phyloP scores from a whole-genome alignment of 345 rosid species.

The Lumnitzera littorea region DNA sequence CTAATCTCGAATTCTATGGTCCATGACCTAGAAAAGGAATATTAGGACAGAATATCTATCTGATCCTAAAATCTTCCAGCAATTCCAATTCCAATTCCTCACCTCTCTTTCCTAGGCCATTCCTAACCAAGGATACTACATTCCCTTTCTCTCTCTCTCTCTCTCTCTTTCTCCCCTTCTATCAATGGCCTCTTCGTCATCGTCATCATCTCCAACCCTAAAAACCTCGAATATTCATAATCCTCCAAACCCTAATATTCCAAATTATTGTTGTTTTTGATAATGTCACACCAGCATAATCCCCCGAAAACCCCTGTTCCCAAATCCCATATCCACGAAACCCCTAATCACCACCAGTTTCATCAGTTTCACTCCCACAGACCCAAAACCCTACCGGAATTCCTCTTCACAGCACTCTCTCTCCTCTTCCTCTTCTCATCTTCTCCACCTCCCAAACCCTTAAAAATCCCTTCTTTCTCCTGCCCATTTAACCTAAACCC shows the following conservation, averaged over 20 bases:
- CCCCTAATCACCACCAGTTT: background rate
- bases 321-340: slow-evolving; percentile 2
- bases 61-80: no score
- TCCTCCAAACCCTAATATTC: background rate
- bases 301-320: background rate
- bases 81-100: no score
- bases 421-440: slow-evolving; percentile 1
- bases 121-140: no score
- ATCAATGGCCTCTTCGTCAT: slow-evolving; percentile 1
- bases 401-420: slow-evolving; percentile 31
- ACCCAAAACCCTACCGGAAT: slow-evolving; percentile 14
- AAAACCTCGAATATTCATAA: background rate
- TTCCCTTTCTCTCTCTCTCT: no score
- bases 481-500: slow-evolving; percentile 31
- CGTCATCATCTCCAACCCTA: background rate
- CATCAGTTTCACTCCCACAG: slow-evolving; percentile 1
- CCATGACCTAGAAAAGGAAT: no score
- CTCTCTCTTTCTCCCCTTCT: no score
- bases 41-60: no score
- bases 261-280: background rate
- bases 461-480: slow-evolving; percentile 25
- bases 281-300: background rate
- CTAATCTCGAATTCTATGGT: no score
- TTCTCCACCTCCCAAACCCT: slow-evolving; percentile 25
- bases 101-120: no score